Evolutionary conservation across 768 basidiomycete genomes (phyloP).

Genomic region (Russula virescens): DNA sequence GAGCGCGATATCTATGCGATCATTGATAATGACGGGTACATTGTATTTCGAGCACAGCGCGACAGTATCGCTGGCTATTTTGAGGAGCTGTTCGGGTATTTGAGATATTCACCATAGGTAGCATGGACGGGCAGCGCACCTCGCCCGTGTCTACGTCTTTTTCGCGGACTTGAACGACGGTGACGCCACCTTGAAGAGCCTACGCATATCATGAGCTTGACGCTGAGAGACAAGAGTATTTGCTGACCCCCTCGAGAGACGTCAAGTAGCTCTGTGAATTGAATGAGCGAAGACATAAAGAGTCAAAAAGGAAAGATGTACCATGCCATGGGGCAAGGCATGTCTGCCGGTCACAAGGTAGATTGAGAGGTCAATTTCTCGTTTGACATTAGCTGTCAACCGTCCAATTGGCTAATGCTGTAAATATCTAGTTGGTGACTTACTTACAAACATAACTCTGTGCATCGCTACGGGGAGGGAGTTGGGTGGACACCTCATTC

Average conservation of each 20-base stretch:
- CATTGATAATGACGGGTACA: slow-evolving; percentile 83
- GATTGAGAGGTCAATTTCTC: slow-evolving; percentile 56
- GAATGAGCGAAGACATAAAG: background rate
- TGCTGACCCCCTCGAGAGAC: slow-evolving; percentile 19
- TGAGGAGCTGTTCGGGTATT: slow-evolving; percentile 53
- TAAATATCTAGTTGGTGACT: background rate
- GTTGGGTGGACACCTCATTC: too few species aligned
- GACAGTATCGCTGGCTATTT: slow-evolving; percentile 65
- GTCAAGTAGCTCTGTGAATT: slow-evolving; percentile 6
- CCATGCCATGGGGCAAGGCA: slow-evolving; percentile 71
- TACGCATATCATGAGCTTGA: slow-evolving; percentile 29
- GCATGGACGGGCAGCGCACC: slow-evolving; percentile 37
- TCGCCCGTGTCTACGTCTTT: slow-evolving; percentile 78
- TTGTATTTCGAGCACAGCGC: slow-evolving; percentile 66
- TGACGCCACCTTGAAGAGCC: slow-evolving; percentile 84
- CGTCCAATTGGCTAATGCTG: background rate
- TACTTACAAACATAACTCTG: background rate
- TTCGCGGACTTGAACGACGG: slow-evolving; percentile 85
- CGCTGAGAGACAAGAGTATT: background rate
- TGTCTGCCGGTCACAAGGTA: slow-evolving; percentile 86
- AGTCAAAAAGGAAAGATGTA: slow-evolving; percentile 28
- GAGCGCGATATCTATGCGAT: slow-evolving; percentile 81
- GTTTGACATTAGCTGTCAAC: slow-evolving; percentile 1
- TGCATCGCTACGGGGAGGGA: background rate
- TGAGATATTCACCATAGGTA: background rate